Percentiles rank a stretch among this genome's conserved stretches.
Evolutionary conservation across 2,329 filamentous ascomycete species (phyloP).

Genomic region (Ophiostoma triangulosporum): DNA sequence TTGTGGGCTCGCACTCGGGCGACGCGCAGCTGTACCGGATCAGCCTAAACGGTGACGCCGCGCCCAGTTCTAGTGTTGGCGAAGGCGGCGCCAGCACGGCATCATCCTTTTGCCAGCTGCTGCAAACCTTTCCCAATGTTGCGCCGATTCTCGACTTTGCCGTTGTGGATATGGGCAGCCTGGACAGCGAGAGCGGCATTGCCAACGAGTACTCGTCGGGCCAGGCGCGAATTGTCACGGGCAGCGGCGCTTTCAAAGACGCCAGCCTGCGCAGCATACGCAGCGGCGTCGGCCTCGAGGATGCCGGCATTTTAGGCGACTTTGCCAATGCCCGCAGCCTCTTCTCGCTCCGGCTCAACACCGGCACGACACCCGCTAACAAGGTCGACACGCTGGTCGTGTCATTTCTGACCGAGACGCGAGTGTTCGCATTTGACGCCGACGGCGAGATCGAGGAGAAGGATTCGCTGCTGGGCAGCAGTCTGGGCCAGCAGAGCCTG

Average conservation of each 20-base stretch:
- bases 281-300: conserved; percentile 85
- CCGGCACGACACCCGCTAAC: neutral
- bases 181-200: conserved; percentile 57
- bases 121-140: conserved; percentile 73
- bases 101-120: conserved; percentile 38
- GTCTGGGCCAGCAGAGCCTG: conserved; percentile 58
- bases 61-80: neutral
- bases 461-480: conserved; percentile 58
- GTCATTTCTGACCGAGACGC: conserved; percentile 71
- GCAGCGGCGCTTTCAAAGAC: conserved; percentile 79
- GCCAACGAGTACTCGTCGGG: conserved; percentile 90
- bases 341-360: conserved; percentile 44
- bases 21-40: conserved; percentile 74
- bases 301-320: conserved; percentile 68
- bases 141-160: conserved; percentile 85
- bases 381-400: conserved; percentile 59
- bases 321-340: conserved; percentile 61
- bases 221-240: conserved; percentile 84
- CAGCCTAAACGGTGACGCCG: conserved; percentile 31
- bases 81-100: neutral
- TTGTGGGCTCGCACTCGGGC: conserved; percentile 83
- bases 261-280: conserved; percentile 81
- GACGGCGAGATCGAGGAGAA: conserved; percentile 78
- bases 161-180: conserved; percentile 89
- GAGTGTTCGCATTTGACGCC: conserved; percentile 62